These are phyloP conservation scores for Nakazawaea wyomingensis DNA, from an alignment of 805 yeast species.

Conservation along the genomic window DNA sequence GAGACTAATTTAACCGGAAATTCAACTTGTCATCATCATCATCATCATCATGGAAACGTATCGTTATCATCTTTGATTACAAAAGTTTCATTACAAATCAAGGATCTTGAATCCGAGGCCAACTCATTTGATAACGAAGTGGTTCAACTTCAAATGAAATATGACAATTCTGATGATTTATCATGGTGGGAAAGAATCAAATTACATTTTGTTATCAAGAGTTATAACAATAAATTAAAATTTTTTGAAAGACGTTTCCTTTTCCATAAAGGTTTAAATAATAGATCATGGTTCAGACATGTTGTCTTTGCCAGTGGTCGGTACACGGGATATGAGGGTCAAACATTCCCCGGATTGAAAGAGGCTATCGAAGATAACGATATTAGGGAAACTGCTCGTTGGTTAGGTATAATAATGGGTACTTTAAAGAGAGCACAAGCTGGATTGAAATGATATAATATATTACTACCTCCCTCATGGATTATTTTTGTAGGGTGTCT, in stretches of 20 bases:
- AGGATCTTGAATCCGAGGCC: background rate
- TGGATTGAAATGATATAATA: conserved; percentile 4
- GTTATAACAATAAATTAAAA: conserved; percentile 34
- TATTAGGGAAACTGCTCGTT: conserved; percentile 28
- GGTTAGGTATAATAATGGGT: conserved; percentile 30
- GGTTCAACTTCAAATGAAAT: conserved; percentile 18
- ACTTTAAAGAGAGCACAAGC: conserved; percentile 10
- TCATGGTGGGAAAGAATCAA: conserved; percentile 29
- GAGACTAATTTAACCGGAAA: background rate
- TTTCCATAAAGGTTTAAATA: conserved; percentile 41
- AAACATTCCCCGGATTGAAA: conserved; percentile 47
- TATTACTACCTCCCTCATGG: too few relatives aligned
- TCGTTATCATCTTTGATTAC: conserved; percentile 24
- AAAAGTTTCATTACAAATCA: conserved; percentile 11
- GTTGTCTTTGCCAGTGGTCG: conserved; percentile 54
- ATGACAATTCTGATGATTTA: conserved; percentile 25
- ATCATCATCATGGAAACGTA: conserved; percentile 16
- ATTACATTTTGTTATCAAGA: conserved; percentile 19
- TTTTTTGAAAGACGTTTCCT: conserved; percentile 42
- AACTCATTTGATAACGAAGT: conserved; percentile 6
- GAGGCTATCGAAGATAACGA: conserved; percentile 50
- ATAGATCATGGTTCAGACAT: conserved; percentile 55
- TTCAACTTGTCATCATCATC: background rate
- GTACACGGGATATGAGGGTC: conserved; percentile 58
- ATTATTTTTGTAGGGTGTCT: too few relatives aligned